Evolutionary conservation across 2,329 filamentous ascomycete genomes (phyloP), one percentile per base, ranked within the genome.

Genomic region (Verticillium tricorpus): DNA sequence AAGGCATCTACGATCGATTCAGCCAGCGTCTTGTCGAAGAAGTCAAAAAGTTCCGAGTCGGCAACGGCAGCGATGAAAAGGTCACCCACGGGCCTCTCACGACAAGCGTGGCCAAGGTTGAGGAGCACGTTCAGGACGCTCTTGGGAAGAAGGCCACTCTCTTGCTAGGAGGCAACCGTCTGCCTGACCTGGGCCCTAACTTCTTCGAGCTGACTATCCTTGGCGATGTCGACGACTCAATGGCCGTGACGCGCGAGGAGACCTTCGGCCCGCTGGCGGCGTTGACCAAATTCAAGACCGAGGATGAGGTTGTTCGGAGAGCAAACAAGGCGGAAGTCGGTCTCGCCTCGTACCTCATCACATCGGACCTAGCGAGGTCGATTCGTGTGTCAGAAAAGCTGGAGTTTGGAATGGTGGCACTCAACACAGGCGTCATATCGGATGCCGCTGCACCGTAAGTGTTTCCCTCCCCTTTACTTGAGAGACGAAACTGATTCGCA

Each of bases 1-100:
- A 82, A 32, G 88, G 86, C 62, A 85, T 95, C 73, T 93, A 95
- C 77, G 89, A 93, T 68, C 78, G 82, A 37, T 95, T 95, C 68
- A 84, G 85, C 6, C 69, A 80, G 58, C 78, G 77, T n/a, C 80
- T 88, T 63, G 78, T 80, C 2, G 81, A 80, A 61, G 85, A 85
- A 66, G 84, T 87, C 58, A 82, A 82, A 67, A 73, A 71, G 39
- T 86, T 57, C 34, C 85, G 84, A 68, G 81, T 87, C 58, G 85
- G 85, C 14, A 74, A 76, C 39, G 85, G 85, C 8, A 86, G 80
- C 67, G 79, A 78, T 2, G 77, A 83, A 45, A 83, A 81, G 52
- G 78, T 84, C n/a, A 87, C 85, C 1, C 85, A 87, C 65, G 85
- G 85, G 5, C 85, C 85, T n/a, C 73, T 88, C 54, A 87, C 91